Conservation (phyloP, 129 eudicot genomes). For the Silybum marianum region DNA sequence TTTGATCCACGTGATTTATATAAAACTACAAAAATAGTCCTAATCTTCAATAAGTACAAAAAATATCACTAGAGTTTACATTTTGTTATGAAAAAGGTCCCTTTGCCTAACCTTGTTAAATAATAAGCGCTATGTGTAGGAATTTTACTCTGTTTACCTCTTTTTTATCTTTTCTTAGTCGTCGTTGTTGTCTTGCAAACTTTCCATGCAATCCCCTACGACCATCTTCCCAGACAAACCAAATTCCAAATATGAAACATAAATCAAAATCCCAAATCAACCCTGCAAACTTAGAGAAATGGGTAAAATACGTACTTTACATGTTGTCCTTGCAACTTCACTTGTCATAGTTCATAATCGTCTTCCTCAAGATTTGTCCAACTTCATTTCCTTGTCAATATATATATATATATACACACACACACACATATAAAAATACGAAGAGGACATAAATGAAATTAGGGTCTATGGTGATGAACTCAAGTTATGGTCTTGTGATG, state of each 20-base stretch:
- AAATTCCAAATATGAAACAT: background rate
- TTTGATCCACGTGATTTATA: too few relatives aligned
- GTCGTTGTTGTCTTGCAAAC: background rate
- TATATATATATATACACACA: too few relatives aligned
- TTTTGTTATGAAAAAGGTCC: background rate
- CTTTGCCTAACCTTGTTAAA: too few relatives aligned
- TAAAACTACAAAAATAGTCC: background rate
- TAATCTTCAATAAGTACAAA: too few relatives aligned
- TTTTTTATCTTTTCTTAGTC: background rate
- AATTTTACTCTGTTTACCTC: background rate
- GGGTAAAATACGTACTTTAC: background rate
- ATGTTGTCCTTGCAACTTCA: background rate
- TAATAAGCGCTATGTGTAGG: too few relatives aligned
- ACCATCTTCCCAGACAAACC: background rate
- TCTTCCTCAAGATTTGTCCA: background rate
- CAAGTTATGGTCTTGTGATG: background rate
- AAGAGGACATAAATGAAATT: too few relatives aligned
- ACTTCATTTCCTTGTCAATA: too few relatives aligned
- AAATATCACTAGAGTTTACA: too few relatives aligned
- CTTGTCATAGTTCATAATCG: background rate
- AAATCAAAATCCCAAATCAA: background rate
- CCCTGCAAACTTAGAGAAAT: background rate
- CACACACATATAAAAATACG: too few relatives aligned
- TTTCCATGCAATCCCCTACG: background rate
- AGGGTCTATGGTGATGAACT: background rate